Percentiles rank a stretch among this genome's conserved stretches.
Evolutionary conservation across 2,329 filamentous ascomycete species (phyloP).

Genomic region (Triangularia setosa): DNA sequence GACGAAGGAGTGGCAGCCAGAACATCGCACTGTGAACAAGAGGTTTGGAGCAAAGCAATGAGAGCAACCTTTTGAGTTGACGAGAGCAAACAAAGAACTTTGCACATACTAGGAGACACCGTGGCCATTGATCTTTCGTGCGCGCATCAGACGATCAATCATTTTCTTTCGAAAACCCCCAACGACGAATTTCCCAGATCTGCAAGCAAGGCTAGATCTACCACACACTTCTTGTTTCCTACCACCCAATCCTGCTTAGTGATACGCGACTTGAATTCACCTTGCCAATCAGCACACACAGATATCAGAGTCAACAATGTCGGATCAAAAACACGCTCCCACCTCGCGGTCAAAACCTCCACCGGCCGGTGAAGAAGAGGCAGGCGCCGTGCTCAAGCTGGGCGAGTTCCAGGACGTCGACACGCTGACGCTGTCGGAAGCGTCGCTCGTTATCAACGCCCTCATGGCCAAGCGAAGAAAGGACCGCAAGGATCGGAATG

Average conservation of each 20-base stretch:
- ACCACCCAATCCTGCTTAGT: background rate
- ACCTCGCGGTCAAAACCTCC: slow-evolving; percentile 66
- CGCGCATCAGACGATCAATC: background rate
- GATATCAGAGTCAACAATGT: slow-evolving; percentile 17
- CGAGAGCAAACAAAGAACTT: background rate
- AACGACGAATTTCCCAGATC: background rate
- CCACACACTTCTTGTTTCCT: background rate
- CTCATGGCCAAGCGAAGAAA: slow-evolving; percentile 76
- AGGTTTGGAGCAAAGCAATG: background rate
- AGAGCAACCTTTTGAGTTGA: background rate
- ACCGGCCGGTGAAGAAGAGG: slow-evolving; percentile 80
- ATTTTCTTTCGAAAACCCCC: background rate
- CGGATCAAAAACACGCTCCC: slow-evolving; percentile 34
- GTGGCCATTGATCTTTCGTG: background rate
- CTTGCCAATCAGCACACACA: background rate
- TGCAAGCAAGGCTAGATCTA: background rate
- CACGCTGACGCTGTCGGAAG: slow-evolving; percentile 88
- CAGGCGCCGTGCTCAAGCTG: slow-evolving; percentile 73
- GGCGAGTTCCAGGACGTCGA: slow-evolving; percentile 93
- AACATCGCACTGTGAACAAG: background rate
- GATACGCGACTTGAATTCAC: background rate
- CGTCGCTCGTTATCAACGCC: slow-evolving; percentile 85
- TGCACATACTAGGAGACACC: background rate
- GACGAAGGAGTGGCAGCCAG: background rate
- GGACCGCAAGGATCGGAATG: slow-evolving; percentile 76